Evolutionary conservation across 2,329 filamentous ascomycete genomes (phyloP).

Genomic region (Monosporascus sp.): DNA sequence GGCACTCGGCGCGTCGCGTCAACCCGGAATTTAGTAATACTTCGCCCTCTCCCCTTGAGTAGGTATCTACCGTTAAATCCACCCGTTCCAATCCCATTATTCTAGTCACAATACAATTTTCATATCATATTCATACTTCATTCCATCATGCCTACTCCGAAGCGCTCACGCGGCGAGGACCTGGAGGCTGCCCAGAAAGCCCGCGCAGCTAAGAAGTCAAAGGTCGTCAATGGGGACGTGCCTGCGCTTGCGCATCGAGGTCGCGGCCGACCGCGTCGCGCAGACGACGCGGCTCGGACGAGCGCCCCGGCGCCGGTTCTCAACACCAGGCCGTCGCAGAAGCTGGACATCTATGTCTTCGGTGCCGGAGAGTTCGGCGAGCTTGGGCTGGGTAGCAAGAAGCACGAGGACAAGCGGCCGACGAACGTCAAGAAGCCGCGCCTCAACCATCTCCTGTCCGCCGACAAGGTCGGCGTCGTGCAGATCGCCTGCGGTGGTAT

Average conservation of each 20-base stretch:
- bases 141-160: not conserved
- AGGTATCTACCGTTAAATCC: no score
- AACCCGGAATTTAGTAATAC: no score
- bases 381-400: conserved; percentile 69
- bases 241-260: not conserved
- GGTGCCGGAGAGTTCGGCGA: conserved; percentile 78
- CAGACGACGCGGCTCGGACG: not conserved
- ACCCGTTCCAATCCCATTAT: no score
- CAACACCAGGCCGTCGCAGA: not conserved
- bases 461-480: conserved; percentile 59
- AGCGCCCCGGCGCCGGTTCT: not conserved
- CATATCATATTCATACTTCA: not conserved
- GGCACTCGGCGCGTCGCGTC: no score
- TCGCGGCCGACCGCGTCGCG: not conserved
- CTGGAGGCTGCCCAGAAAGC: not conserved
- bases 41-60: no score
- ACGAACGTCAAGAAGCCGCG: conserved; percentile 73
- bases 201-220: not conserved
- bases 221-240: not conserved
- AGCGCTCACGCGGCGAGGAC: not conserved
- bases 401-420: conserved; percentile 51
- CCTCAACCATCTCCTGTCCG: conserved; percentile 55
- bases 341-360: conserved; percentile 71
- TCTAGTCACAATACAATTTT: no score
- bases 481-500: conserved; percentile 75